Base-by-base conservation (phyloP, 495 filamentous ascomycete species). In the Xylaria telfairii region DNA sequence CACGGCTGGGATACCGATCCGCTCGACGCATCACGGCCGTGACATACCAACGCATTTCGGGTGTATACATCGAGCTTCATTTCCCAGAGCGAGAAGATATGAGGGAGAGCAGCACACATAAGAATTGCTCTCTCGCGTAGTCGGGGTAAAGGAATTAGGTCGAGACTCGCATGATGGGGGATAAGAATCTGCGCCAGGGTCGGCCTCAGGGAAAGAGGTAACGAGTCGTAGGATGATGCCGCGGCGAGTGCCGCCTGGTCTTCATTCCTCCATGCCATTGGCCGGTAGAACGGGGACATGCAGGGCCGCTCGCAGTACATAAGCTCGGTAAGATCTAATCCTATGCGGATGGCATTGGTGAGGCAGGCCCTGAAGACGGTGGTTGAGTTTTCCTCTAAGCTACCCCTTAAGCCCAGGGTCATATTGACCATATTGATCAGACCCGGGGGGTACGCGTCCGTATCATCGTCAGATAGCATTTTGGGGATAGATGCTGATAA, bases 131-230 rank as follows among this genome's bases (percentile, higher is more conserved):
- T 67, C 15, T 79, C 78, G 5, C 84, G 73, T 2, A 86, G 72
- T 1, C 69, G 53, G 0, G 84, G 84, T n/a, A 84, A 47, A 0
- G 84, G 83, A 12, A 86, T 77, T 13, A 86, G 62, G 60, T 85
- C 84, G 13, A 86, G 69, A 17, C 79, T 78, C 3, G 82, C 78
- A 62, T 83, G 81, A 68, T 84, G 84, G 12, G 82, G 79, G 46
- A 81, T 76, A 7, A 86, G 76, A 15, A 86, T 81, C 72, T 86
- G 84, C 1, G 83, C 78, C 46, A 81, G 73, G 2, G 84, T 86
- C 0, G 83, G 84, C 54, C 78, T 80, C 0, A 86, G 72, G 67
- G 82, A 75, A n/a, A 51, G 1, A 81, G 83, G 26, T 76, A 77
- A 1, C 67, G 46, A 57, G 26, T 75, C 3, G 76, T 71, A 57